Evolutionary conservation across 495 filamentous ascomycete genomes (phyloP), one percentile per base, ranked within the genome.

Genomic region (Evernia prunastri): DNA sequence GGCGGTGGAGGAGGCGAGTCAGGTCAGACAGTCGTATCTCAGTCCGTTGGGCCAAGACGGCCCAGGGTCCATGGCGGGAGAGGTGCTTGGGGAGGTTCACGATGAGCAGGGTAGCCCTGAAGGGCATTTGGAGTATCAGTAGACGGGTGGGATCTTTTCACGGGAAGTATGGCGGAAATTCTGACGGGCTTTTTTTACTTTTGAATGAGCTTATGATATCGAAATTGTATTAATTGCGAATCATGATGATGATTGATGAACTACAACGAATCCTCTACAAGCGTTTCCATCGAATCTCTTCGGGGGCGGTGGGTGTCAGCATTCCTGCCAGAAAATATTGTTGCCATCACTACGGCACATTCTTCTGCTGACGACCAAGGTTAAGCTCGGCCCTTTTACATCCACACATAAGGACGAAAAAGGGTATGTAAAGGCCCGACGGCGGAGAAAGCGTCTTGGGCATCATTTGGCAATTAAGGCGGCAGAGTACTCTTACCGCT

Each of bases 61-160:
- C 2, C 2, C 43, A 18, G 60, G 56, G 15, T 13, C 31, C 9
- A 33, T 18, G 0, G 25, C 3, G 31, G 60, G 37, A 42, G 23
- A 56, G 49, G 25, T 56, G 23, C 35, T 56, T 33, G 60, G 49
- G 37, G 51, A 63, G 36, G 33, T 56, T 43, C 49, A 40, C 7
- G 23, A 56, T 23, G 27, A 11, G 49, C 11, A 36, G 36, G 37
- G 29, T 15, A 51, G 1, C 12, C 37, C 6, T 39, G 10, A 25
- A 1, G n/a, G 25, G 20, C 45, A 15, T 4, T 62, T 39, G n/a
- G 60, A 25, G 20, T 31, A 45, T 45, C 37, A 59, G 17, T 33
- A 2, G 45, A 54, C 2, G 29, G 33, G 29, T 29, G 51, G 29
- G 13, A 18, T 33, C 5, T 33, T 33, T 54, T 33, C 29, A n/a